These are phyloP conservation scores for Fusarium pilosicola DNA, from an alignment of 2,329 filamentous ascomycete species.

Conservation along the genomic window DNA sequence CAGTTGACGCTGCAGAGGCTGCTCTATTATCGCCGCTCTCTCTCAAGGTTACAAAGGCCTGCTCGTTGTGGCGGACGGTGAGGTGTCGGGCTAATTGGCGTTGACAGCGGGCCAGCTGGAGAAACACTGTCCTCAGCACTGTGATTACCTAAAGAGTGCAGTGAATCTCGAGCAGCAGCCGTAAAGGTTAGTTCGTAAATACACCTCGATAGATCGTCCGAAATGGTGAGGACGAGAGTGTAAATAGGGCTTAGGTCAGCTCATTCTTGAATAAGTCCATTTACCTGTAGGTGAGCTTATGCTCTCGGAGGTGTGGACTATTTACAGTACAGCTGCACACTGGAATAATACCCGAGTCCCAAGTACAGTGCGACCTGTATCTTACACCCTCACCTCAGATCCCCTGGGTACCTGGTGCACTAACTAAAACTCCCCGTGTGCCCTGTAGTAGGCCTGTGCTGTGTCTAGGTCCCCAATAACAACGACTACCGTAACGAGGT, in stretches of 20 bases:
- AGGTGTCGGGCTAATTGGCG: conserved; percentile 13
- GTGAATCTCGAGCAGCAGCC: not conserved
- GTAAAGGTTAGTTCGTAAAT: not conserved
- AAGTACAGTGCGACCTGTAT: conserved; percentile 10
- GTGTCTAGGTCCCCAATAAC: conserved; percentile 34
- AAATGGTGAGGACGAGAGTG: not conserved
- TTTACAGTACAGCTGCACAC: conserved; percentile 13
- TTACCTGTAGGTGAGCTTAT: conserved; percentile 33
- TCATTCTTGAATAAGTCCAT: conserved; percentile 11
- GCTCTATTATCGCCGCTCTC: conserved; percentile 15
- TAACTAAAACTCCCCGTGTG: conserved; percentile 35
- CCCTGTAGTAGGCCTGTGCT: conserved; percentile 25
- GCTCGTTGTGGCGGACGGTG: conserved; percentile 15
- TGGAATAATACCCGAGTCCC: not conserved
- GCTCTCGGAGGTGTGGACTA: conserved; percentile 25
- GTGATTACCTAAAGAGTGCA: conserved; percentile 4
- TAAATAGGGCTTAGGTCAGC: conserved; percentile 26
- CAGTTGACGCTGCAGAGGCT: conserved; percentile 6
- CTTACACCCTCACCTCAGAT: not conserved
- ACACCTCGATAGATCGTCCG: not conserved
- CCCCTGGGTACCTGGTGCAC: conserved; percentile 21
- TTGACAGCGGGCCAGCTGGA: not conserved
- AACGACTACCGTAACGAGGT: conserved; percentile 32
- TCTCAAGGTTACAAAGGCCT: conserved; percentile 24
- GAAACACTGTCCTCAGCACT: conserved; percentile 25